Base-by-base conservation (phyloP, 139 green algal species). In the Picocystis salinarum region DNA sequence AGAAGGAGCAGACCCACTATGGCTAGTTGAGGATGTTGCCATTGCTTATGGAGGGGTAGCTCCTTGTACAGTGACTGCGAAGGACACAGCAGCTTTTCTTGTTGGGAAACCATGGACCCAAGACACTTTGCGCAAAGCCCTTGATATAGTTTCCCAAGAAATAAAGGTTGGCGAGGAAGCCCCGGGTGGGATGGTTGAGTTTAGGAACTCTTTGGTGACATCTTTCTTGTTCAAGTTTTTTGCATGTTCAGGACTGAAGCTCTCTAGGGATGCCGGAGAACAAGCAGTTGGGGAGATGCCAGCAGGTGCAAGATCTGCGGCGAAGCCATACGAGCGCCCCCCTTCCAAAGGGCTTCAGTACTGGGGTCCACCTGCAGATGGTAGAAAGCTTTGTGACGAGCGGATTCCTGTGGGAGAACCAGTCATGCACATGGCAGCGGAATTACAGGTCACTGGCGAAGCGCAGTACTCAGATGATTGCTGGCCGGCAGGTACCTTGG, bases 211-310 rank as follows among this genome's bases (percentile, higher is more conserved):
- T 11, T 69, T 96, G 42, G 62, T 68, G 1, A 58, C 73, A 7
- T 82, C 74, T 31, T 96, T 96, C 66, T 46, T 96, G 37, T 92
- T 88, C 79, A 88, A 91, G 53, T 90, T 89, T 56, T 77, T 84
- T n/a, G 56, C 90, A 61, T 31, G 49, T 40, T 50, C 15, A 2
- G 17, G n/a, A 26, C 41, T 6, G 41, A 26, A 9, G 13, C 39
- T 5, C 18, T 55, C 29, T 6, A 46, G 9, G 6, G n/a, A 6
- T 42, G 27, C 48, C 48, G 7, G 28, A 50, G 2, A 52, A 56
- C 17, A 11, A 49, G 29, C 5, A 24, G 0, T 30, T 15, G 13
- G 27, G 10, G 22, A 23, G 44, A 17, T 7, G 53, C 45, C 53
- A 1, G 10, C 42, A 17, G 34, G 55, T 5, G 40, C 53, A 40